These are phyloP conservation scores for Alternaria gaisen DNA, from an alignment of 2,329 filamentous ascomycete species.

Conservation along the genomic window DNA sequence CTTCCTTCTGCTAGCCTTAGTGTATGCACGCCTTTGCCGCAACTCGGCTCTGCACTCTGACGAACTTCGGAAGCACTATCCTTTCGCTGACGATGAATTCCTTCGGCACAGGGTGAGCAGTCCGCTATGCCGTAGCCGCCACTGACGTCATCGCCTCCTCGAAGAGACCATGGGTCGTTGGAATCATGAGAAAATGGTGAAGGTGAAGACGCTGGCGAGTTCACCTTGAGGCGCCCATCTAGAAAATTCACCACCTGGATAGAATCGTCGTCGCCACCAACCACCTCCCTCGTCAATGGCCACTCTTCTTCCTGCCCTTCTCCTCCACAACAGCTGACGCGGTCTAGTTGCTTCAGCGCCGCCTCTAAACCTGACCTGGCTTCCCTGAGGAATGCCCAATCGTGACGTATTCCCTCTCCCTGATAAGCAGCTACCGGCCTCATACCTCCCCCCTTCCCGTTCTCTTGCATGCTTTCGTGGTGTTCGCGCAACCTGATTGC, in stretches of 20 bases:
- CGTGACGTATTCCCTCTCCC: constrained; percentile 4
- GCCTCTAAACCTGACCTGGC: constrained; percentile 5
- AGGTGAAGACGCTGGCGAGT: not conserved
- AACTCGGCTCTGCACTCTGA: not conserved
- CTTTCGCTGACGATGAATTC: constrained; percentile 1
- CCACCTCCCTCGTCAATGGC: not conserved
- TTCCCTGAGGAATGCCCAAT: not conserved
- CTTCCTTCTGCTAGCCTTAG: not conserved
- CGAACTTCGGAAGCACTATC: constrained; percentile 4
- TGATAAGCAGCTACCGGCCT: constrained; percentile 5
- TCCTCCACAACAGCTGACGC: not conserved
- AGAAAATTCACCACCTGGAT: constrained; percentile 5
- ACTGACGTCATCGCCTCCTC: not conserved
- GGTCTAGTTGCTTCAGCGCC: constrained; percentile 5
- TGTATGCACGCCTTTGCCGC: not conserved
- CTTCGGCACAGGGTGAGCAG: not conserved
- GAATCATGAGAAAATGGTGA: not conserved
- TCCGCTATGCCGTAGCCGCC: not conserved
- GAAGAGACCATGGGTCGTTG: not conserved
- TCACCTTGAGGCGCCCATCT: constrained; percentile 2
- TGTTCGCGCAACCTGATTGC: constrained; percentile 5
- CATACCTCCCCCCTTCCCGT: not conserved
- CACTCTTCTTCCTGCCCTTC: not conserved
- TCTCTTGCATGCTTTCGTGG: not conserved
- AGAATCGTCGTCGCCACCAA: constrained; percentile 1